Base-by-base conservation (phyloP, 495 filamentous ascomycete species). In the Daldinia grandis region DNA sequence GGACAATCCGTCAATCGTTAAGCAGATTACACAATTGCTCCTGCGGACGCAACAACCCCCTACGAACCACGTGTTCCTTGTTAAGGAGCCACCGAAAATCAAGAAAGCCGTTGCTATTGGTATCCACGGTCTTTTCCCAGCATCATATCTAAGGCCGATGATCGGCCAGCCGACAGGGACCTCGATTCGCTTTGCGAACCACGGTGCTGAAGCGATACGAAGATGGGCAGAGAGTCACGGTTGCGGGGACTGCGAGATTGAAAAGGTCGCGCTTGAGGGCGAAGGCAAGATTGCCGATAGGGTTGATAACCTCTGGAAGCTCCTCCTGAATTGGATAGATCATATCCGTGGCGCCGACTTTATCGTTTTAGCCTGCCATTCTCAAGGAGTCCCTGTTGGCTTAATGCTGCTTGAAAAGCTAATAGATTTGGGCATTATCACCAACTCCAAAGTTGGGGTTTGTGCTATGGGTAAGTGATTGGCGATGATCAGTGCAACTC, bases 151-250 rank as follows among this genome's bases (percentile, higher is more conserved):
- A 30, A 90, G 95, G 12, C 91, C 89, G 25, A 89, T 99, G 27
- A 87, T 98, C 5, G 95, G 95, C 2, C 96, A 98, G 68, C 95
- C 95, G 0, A 98, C 93, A 5, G 95, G 95, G 4, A 99, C 95
- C 5, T 97, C 94, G 1, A 89, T 97, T 63, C 90, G 92, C 44
- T 99, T 99, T 76, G 94, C 94, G 10, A 95, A 92, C 67, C 90
- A 92, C 77, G 93, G 92, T 15, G 93, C 93, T 14, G 88, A 90
- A 28, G 89, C 95, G 1, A 94, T 99, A 69, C 86, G 89, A 62
- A 86, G 90, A 63, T 99, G 93, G 91, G 86, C 90, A 1, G 87
- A 91, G 44, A 81, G 82, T 53, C 87, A 91, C 60, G 87, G 87
- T 31, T 90, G 90, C 40, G 81, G 83, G 4, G 84, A 87, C 51